Evolutionary conservation across 257 asterid genomes (phyloP).

Genomic region (Solanum pimpinellifolium): DNA sequence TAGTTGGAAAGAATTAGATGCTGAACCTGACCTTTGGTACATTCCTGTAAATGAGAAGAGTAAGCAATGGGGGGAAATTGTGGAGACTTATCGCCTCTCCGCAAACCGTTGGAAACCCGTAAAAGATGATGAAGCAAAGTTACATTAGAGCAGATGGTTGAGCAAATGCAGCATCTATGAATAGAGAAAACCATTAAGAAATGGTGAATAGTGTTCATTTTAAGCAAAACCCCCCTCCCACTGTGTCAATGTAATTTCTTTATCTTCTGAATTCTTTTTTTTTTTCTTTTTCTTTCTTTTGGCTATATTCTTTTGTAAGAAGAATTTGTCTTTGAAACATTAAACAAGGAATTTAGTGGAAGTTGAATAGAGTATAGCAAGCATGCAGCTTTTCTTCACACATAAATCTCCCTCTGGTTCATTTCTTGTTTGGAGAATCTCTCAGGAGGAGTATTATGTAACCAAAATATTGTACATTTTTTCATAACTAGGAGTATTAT

Average conservation of each 20-base stretch:
- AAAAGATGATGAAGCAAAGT: not conserved
- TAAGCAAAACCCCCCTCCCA: not conserved
- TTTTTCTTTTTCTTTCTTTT: not conserved
- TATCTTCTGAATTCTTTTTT: conserved; percentile 14
- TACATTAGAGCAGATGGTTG: not conserved
- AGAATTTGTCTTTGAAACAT: conserved; percentile 11
- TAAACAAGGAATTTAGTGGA: conserved; percentile 9
- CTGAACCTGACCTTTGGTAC: conserved; percentile 1
- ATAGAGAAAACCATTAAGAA: not conserved
- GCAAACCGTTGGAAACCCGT: not conserved
- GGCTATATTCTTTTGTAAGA: conserved; percentile 33
- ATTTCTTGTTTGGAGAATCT: not conserved
- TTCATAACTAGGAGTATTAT: not conserved
- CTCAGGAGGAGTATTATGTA: not conserved
- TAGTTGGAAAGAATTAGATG: not conserved
- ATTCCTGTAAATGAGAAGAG: not conserved
- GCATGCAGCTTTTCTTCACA: not conserved
- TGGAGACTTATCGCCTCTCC: not conserved
- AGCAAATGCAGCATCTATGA: not conserved
- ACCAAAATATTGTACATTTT: not conserved
- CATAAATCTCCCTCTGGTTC: not conserved
- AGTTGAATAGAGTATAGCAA: conserved; percentile 2
- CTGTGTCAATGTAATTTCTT: conserved; percentile 1
- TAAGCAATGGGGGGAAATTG: not conserved
- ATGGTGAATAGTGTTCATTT: conserved; percentile 22